Percentiles rank a stretch among this genome's conserved stretches.
Conservation (phyloP, 352 stramenopile species). For the Achlya hypogyna region DNA sequence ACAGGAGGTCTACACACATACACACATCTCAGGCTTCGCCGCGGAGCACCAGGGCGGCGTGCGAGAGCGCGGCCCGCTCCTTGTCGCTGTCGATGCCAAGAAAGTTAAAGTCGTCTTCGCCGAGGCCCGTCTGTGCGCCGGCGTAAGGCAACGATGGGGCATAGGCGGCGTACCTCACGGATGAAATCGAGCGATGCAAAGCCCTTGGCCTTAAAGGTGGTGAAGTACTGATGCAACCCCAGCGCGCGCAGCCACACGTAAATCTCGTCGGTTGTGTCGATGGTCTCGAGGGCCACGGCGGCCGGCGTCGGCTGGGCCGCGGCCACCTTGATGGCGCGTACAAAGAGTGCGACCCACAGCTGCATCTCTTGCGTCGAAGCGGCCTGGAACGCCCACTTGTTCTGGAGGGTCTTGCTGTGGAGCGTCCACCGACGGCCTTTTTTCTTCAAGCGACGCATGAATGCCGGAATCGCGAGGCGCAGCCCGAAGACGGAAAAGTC, state of each 20-base stretch:
- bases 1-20: background rate
- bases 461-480: background rate
- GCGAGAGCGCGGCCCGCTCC: background rate
- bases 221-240: conserved; percentile 43
- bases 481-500: conserved; percentile 1
- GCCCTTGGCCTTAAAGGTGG: conserved; percentile 65
- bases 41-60: conserved; percentile 8
- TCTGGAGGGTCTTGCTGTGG: background rate
- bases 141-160: background rate
- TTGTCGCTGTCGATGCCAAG: conserved; percentile 58
- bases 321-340: conserved; percentile 5
- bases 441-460: conserved; percentile 15
- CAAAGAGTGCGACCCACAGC: conserved; percentile 12
- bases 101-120: conserved; percentile 81
- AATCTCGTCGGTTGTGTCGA: conserved; percentile 52
- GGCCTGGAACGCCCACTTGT: conserved; percentile 16
- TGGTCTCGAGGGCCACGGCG: background rate
- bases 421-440: conserved; percentile 11
- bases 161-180: conserved; percentile 46
- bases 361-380: conserved; percentile 11
- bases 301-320: background rate
- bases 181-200: conserved; percentile 75
- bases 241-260: conserved; percentile 64
- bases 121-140: conserved; percentile 56
- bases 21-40: background rate